Base-by-base conservation (phyloP, 176 grass and related monocot genomes). In the Alloteropsis semialata region DNA sequence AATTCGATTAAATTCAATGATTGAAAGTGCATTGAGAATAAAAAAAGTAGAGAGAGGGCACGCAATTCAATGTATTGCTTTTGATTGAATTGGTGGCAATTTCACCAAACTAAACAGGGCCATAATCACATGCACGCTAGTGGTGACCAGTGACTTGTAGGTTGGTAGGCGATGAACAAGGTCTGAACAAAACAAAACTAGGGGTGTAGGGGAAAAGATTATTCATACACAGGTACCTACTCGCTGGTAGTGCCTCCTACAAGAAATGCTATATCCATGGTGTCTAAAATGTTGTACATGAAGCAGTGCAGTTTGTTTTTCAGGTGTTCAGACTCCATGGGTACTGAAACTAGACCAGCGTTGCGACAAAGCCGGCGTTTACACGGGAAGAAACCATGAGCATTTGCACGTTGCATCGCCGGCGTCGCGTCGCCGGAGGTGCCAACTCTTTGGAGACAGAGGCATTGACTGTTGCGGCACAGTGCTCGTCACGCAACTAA, bases 341-440 rank as follows among this genome's bases (percentile, higher is more conserved):
- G n/a, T n/a, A n/a, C n/a, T n/a, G n/a, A n/a, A n/a, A n/a, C n/a
- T n/a, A n/a, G n/a, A n/a, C n/a, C n/a, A n/a, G n/a, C n/a, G n/a
- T n/a, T n/a, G n/a, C n/a, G n/a, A n/a, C n/a, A n/a, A n/a, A n/a
- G n/a, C n/a, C n/a, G n/a, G n/a, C n/a, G n/a, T n/a, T n/a, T n/a
- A n/a, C 34, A 18, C 14, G 50, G 43, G 33, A 21, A n/a, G 28
- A 64, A 53, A 19, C 24, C 33, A 33, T 36, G 25, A 45, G 25
- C 48, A 38, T 54, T 45, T 45, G 58, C 84, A 53, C 58, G 46
- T 86, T 80, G 24, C 78, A 29, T 81, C 85, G 59, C 37, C 67
- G 29, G 85, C 61, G 42, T 39, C 17, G 50, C 44, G 32, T 75
- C 46, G 39, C 57, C 45, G 61, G 5, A 69, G 44, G 39, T 21